Base-by-base conservation (phyloP, 176 grass and related monocot genomes). In the Pontederia paniculata region DNA sequence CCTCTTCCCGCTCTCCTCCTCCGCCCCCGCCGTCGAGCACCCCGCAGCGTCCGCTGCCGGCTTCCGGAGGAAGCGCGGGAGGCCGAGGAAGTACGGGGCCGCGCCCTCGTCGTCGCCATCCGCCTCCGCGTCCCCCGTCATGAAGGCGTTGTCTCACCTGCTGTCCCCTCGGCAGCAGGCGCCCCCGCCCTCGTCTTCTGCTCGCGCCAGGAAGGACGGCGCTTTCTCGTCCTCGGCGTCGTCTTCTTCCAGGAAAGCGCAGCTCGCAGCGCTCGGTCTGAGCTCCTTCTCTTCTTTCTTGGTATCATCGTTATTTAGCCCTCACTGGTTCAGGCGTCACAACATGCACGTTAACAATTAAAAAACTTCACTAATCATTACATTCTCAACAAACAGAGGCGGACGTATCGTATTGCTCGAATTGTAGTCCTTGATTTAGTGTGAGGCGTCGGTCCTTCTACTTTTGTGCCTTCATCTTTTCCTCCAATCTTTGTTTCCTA, bases 21-120 rank as follows among this genome's bases (percentile, higher is more conserved):
- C 56, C 16, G 56, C 31, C 60, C 47, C 60, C 21, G 60, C 60
- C 44, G 45, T 44, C 44, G 60, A 42, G 44, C 44, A 42, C 60
- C 47, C 46, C 60, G 60, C 60, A 17, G 20, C 60, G 16, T 19
- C 60, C 12, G 44, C 42, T 21, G 3, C 60, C 19, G 60, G 47
- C 17, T 18, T 63, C 44, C 60, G 60, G 17, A 46, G 60, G 60
- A 63, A 63, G 60, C 60, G 60, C 20, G 60, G 60, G 18, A 17
- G 60, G 60, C 60, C 60, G 19, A 63, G 60, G 17, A 63, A 63
- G 60, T 63, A 63, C 60, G 60, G 60, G 28, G 7, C 28, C 17
- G 44, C 60, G 12, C 60, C 60, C 11, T 9, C 10, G 5, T 11
- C 20, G 21, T 47, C 60, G 12, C 10, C 60, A 4, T 63, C 44